These are phyloP conservation scores for Candida nanaspora DNA, from an alignment of 805 yeast species.

Conservation along the genomic window DNA sequence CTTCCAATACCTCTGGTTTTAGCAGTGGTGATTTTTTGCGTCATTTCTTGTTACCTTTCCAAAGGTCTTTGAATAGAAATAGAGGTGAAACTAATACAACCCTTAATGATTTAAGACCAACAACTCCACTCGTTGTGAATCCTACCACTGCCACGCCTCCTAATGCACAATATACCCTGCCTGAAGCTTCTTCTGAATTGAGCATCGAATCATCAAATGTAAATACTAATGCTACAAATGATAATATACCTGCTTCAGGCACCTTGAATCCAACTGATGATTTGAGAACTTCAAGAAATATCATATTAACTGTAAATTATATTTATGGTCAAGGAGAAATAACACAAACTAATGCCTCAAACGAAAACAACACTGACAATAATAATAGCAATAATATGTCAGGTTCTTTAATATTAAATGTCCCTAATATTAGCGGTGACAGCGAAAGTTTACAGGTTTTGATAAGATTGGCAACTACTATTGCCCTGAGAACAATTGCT, in stretches of 20 bases:
- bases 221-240: no score
- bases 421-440: slow-evolving; percentile 61
- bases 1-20: no score
- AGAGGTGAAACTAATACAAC: background rate
- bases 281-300: slow-evolving; percentile 26
- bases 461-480: slow-evolving; percentile 59
- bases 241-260: background rate
- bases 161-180: no score
- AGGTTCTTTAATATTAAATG: slow-evolving; percentile 55
- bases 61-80: background rate
- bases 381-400: slow-evolving; percentile 28
- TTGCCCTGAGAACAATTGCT: slow-evolving; percentile 59
- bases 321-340: slow-evolving; percentile 19
- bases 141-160: no score
- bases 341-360: slow-evolving; percentile 7
- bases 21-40: background rate
- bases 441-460: slow-evolving; percentile 55
- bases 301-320: slow-evolving; percentile 34
- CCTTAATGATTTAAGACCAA: background rate
- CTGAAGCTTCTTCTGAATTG: no score
- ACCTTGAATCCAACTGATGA: background rate
- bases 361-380: slow-evolving; percentile 1
- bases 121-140: no score
- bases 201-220: no score
- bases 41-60: background rate